Base-by-base conservation (phyloP, 2,329 filamentous ascomycete species). In the Trichoderma asperellum region DNA sequence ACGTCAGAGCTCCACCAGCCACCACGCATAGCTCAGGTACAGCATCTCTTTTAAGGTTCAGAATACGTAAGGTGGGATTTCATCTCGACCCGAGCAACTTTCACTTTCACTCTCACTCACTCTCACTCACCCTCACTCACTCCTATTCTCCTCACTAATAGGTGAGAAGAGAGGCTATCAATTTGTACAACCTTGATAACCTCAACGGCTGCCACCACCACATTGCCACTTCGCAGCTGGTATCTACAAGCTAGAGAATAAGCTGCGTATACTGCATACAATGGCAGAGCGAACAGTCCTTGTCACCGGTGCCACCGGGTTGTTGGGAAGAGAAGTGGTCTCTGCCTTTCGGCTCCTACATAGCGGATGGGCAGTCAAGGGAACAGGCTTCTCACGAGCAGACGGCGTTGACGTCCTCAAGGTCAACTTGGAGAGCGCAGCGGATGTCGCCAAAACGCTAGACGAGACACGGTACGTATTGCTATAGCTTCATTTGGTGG, bases 301-400 rank as follows among this genome's bases (percentile, higher is more conserved):
- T 32, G 83, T 97, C 68, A 97, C 94, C 7, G 94, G 94, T 69
- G 93, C 93, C 47, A 95, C 92, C 24, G 94, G 94, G 67, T 85
- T 97, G 12, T 86, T 97, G 2, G 94, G 94, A 60, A 88, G 93
- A 55, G 89, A 96, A 78, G 91, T 97, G 12, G 84, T 90, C 67
- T 87, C 86, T 71, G 87, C 87, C 14, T 97, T 97, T 78, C 83
- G 89, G 66, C 80, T 85, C 68, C 21, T 49, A 49, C 73, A 73
- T 24, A 61, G 63, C 11, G 73, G 73, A 47, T 97, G 93, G 88
- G 82, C 83, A n/a, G 88, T 89, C 69, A 89, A 89, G 72, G 92
- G 92, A 59, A 91, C 91, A 3, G 92, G 92, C 18, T 88, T 91
- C 77, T 92, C 89, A 12, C 87, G 94, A 66, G 91, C 92, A 32